phyloP scores from a whole-genome alignment of 2,329 filamentous ascomycete genomes.

The Colletotrichum sp. region DNA sequence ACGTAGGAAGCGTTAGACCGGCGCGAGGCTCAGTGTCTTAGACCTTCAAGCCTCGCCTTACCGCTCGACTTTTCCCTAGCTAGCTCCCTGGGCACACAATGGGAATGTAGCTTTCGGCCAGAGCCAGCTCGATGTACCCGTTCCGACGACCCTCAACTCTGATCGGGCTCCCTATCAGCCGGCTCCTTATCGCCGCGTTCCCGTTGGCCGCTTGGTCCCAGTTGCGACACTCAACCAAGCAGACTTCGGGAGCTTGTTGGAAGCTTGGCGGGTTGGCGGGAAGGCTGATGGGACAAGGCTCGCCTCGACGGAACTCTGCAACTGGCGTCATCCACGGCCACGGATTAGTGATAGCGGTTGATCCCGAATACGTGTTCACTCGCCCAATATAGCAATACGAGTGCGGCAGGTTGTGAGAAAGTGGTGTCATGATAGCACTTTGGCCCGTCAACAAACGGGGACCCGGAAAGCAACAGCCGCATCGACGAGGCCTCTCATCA shows the following conservation, averaged over 20 bases:
- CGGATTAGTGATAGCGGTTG: background rate
- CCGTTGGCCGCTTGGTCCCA: background rate
- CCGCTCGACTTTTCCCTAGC: background rate
- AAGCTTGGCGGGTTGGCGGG: background rate
- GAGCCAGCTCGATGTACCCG: background rate
- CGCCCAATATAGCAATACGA: background rate
- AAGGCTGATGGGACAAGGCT: background rate
- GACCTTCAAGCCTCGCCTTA: constrained; percentile 6
- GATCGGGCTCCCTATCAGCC: background rate
- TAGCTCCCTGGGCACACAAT: background rate
- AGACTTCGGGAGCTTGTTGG: constrained; percentile 7
- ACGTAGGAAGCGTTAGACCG: constrained; percentile 4
- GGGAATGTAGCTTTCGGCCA: background rate
- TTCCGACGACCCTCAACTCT: constrained; percentile 5
- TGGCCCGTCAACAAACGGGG: constrained; percentile 2
- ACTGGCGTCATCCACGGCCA: background rate
- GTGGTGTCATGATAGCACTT: constrained; percentile 14
- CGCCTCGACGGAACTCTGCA: background rate
- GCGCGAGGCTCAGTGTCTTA: constrained; percentile 13
- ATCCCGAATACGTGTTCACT: background rate
- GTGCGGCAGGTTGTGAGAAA: background rate
- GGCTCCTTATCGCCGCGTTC: constrained; percentile 5
- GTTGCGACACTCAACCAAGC: background rate
- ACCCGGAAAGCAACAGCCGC: constrained; percentile 7
- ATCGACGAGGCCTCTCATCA: background rate